Evolutionary conservation across 1,284 basidiomycete genomes (phyloP), one percentile per base, ranked within the genome.

Genomic region (Sutorius eximius): DNA sequence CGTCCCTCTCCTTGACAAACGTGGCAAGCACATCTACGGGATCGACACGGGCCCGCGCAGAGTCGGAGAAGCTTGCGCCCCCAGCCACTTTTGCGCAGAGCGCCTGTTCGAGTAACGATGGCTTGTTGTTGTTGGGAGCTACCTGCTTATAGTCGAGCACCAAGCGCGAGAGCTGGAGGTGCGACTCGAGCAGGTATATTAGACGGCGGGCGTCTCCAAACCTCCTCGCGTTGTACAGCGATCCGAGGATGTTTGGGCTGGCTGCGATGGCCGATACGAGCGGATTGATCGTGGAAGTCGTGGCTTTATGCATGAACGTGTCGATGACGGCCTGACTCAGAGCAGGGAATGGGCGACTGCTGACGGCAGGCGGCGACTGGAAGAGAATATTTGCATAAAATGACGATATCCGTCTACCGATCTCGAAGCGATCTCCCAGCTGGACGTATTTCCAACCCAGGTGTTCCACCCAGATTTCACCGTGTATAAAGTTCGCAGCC

Each of bases 381-480:
- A 81, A 76, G 38, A 94, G 73, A 15, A 93, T 79, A 45, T 82
- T 78, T 5, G 79, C 72, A 65, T 90, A 92, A 33, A 95, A 73
- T 7, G 77, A 73, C 6, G 85, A 79, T 45, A 92, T 79, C 27
- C 85, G 78, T 55, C 78, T 75, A 12, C 87, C 87, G 48, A 95
- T 87, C 72, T 91, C 89, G 65, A 93, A 93, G 36, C 88, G 78
- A 62, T 94, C 89, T 8, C 86, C 83, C 10, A 93, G 73, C 56
- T 85, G 85, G 2, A 77, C 75, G 61, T 93, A 95, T 65, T 88
- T 86, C 93, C 93, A 95, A 7, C 83, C 81, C 46, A 85, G 72
- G 66, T 93, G 87, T 61, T 91, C 89, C 1, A 89, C 80, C 93
- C 93, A 95, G 30, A 95, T 84, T 67, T 91, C 88, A 22, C 86